Evolutionary conservation across 2,329 filamentous ascomycete genomes (phyloP).

Genomic region (Ophiocordyceps robertsii): DNA sequence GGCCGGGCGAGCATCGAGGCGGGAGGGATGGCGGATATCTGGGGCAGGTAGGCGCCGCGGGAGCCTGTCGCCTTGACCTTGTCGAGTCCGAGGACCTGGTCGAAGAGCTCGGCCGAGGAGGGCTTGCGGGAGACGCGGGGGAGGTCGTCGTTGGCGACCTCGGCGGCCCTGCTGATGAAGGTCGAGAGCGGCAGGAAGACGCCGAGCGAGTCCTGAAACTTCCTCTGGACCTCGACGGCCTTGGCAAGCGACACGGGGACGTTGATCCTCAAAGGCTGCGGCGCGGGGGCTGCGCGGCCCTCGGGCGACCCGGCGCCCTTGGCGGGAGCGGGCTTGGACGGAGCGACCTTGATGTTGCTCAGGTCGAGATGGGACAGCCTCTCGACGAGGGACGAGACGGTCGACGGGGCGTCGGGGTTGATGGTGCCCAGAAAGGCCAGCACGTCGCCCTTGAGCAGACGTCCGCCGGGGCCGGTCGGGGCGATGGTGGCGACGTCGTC

Average conservation of each 20-base stretch:
- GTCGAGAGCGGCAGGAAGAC: slow-evolving; percentile 72
- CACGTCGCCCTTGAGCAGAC: slow-evolving; percentile 89
- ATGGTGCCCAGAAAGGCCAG: slow-evolving; percentile 79
- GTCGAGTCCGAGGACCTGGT: slow-evolving; percentile 67
- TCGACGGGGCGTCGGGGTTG: slow-evolving; percentile 54
- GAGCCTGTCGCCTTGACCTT: slow-evolving; percentile 27
- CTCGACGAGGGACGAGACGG: slow-evolving; percentile 56
- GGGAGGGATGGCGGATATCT: slow-evolving; percentile 47
- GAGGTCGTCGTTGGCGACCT: slow-evolving; percentile 78
- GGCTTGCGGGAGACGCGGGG: slow-evolving; percentile 51
- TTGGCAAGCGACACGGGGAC: slow-evolving; percentile 67
- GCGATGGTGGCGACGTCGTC: slow-evolving; percentile 70
- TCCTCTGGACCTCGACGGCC: slow-evolving; percentile 68
- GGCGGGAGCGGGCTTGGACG: slow-evolving; percentile 27
- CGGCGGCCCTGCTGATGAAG: slow-evolving; percentile 73
- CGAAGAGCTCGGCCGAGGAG: slow-evolving; percentile 72
- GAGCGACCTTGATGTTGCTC: slow-evolving; percentile 80
- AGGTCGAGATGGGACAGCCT: slow-evolving; percentile 79
- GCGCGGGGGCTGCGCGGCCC: slow-evolving; percentile 24
- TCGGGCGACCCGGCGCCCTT: slow-evolving; percentile 22
- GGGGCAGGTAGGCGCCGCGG: slow-evolving; percentile 55
- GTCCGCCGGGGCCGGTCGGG: slow-evolving; percentile 74
- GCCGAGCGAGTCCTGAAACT: slow-evolving; percentile 64
- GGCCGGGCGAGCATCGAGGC: slow-evolving; percentile 21
- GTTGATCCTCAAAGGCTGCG: slow-evolving; percentile 45